These are phyloP conservation scores for Passalora sequoiae DNA, from an alignment of 2,329 filamentous ascomycete species.

Conservation along the genomic window DNA sequence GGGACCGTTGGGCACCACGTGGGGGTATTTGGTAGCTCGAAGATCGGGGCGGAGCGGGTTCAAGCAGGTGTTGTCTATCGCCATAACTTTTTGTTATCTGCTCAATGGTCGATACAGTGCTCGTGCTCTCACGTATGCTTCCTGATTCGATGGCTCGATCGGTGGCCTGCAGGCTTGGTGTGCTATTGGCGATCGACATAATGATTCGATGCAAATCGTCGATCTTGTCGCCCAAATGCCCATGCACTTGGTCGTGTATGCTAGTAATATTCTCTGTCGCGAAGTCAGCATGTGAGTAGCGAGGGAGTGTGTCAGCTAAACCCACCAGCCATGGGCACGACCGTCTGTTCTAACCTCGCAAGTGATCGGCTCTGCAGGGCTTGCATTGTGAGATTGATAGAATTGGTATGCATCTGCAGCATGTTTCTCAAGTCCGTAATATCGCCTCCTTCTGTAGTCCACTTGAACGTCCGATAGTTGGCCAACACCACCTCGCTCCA, in stretches of 20 bases:
- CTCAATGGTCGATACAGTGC: constrained; percentile 18
- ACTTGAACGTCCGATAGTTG: constrained; percentile 42
- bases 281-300: not conserved
- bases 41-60: constrained; percentile 12
- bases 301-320: not conserved
- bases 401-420: constrained; percentile 41
- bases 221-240: constrained; percentile 27
- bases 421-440: constrained; percentile 38
- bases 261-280: constrained; percentile 25
- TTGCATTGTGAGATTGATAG: constrained; percentile 38
- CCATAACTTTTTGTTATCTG: constrained; percentile 1
- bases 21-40: constrained; percentile 10
- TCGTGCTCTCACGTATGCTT: constrained; percentile 15
- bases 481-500: constrained; percentile 42
- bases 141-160: constrained; percentile 13
- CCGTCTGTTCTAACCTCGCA: constrained; percentile 29
- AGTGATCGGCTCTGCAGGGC: constrained; percentile 41
- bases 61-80: constrained; percentile 6
- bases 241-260: constrained; percentile 28
- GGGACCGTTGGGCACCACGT: constrained; percentile 9
- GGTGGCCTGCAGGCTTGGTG: constrained; percentile 16
- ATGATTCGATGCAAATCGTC: constrained; percentile 29
- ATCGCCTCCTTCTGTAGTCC: constrained; percentile 43
- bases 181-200: constrained; percentile 25
- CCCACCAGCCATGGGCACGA: constrained; percentile 29